phyloP scores from a whole-genome alignment of 2,329 filamentous ascomycete genomes.

The Aureobasidium lini region DNA sequence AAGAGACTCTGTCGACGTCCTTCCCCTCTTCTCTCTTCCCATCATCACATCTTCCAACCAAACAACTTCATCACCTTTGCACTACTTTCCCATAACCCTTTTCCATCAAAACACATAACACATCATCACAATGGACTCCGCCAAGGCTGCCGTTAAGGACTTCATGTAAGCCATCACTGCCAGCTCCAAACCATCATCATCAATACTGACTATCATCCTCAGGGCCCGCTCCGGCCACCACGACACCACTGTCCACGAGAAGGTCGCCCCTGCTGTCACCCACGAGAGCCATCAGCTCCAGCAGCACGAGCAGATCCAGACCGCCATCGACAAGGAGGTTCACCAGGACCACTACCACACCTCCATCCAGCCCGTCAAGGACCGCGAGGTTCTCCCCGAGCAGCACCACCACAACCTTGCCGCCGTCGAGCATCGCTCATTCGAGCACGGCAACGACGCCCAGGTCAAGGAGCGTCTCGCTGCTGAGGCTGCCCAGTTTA shows the following conservation, averaged over 20 bases:
- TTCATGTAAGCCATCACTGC: conserved; percentile 40
- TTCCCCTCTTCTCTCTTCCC: neutral
- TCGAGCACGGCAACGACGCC: conserved; percentile 52
- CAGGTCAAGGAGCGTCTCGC: conserved; percentile 42
- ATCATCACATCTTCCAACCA: conserved; percentile 12
- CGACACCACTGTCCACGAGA: conserved; percentile 64
- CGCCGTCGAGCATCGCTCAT: conserved; percentile 52
- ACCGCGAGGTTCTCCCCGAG: conserved; percentile 46
- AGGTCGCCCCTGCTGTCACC: conserved; percentile 51
- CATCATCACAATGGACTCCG: conserved; percentile 51
- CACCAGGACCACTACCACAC: conserved; percentile 68
- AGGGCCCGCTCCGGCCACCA: conserved; percentile 44
- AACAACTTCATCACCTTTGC: neutral
- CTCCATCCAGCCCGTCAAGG: conserved; percentile 54
- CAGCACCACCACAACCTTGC: conserved; percentile 54
- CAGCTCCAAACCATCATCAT: neutral
- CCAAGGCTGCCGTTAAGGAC: conserved; percentile 53
- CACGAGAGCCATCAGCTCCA: conserved; percentile 54
- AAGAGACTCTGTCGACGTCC: neutral
- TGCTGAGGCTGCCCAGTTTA: conserved; percentile 49
- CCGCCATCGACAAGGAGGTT: conserved; percentile 59
- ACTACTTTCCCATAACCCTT: neutral
- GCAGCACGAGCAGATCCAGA: conserved; percentile 54
- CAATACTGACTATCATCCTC: neutral
- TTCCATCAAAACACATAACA: neutral